These are phyloP conservation scores for Raffaelea deltoideospora DNA, from an alignment of 2,329 filamentous ascomycete genomes.

Conservation along the genomic window DNA sequence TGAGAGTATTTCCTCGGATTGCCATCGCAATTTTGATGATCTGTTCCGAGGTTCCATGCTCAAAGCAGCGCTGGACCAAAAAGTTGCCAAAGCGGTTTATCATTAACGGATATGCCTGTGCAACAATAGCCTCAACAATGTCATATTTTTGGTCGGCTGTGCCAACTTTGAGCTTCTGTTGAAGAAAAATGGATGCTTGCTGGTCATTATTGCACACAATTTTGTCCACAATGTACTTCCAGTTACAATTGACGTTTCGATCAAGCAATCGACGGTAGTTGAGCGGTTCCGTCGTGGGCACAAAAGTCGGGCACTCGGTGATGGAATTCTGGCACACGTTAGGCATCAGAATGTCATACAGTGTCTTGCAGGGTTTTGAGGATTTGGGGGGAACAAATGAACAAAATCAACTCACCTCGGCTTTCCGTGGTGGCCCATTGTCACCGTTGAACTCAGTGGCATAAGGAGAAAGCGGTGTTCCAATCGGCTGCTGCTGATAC, in stretches of 20 bases:
- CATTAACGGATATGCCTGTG: constrained; percentile 91
- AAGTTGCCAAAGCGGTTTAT: constrained; percentile 98
- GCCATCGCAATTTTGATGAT: constrained; percentile 87
- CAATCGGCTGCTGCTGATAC: constrained; percentile 41
- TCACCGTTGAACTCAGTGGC: constrained; percentile 58
- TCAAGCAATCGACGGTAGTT: constrained; percentile 94
- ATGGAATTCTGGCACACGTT: too few species aligned
- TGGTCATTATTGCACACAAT: constrained; percentile 99
- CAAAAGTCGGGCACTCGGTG: constrained; percentile 58
- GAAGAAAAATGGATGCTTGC: constrained; percentile 95
- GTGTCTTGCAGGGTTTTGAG: too few species aligned
- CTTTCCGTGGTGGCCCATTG: constrained; percentile 34
- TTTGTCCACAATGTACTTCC: constrained; percentile 99
- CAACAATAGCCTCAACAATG: constrained; percentile 91
- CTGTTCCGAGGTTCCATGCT: constrained; percentile 90
- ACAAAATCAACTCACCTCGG: constrained; percentile 26
- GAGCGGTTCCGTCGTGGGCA: constrained; percentile 77
- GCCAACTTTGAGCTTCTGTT: constrained; percentile 96
- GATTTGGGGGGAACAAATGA: too few species aligned
- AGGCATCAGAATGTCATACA: too few species aligned
- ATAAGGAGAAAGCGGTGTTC: constrained; percentile 55
- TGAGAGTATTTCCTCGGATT: constrained; percentile 87
- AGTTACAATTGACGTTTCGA: constrained; percentile 93
- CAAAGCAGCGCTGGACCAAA: constrained; percentile 94
- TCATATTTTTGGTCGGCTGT: constrained; percentile 92